Base-by-base conservation (phyloP, 139 green algal species). In the Limnomonas spitsbergensis region DNA sequence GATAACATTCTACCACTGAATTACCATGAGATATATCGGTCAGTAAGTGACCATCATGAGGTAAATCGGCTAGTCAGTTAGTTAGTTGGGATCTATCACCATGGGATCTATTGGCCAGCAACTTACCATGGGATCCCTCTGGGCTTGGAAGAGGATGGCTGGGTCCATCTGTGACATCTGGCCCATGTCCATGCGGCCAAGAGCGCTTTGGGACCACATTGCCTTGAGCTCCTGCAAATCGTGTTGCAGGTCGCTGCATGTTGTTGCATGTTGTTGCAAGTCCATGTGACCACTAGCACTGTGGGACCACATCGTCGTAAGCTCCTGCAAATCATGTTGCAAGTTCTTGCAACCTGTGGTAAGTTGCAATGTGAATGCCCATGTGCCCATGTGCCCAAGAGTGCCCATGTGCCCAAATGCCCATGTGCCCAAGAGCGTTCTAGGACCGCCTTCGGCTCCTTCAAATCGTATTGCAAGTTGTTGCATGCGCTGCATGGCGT, bases 101-200 rank as follows among this genome's bases (percentile, higher is more conserved):
- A n/a, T n/a, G n/a, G n/a, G n/a, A n/a, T n/a, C n/a, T n/a, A n/a
- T n/a, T n/a, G n/a, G n/a, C n/a, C 24, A 38, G 29, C 53, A 76
- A 69, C 72, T 39, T 32, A 83, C 78, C 78, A 80, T 56, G 27
- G 80, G 80, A 31, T 84, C 67, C 4, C 66, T 73, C 53, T 84
- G 80, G 31, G 80, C 80, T 9, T 66, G 14, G 26, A 73, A 68
- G 2, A 84, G 56, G 34, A 81, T 52, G 32, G 40, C 7, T 27
- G 66, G 66, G 68, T 84, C 80, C 26, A 61, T 77, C 38, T 72
- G 26, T 20, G 61, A 72, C 61, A 72, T 34, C 29, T 72, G 9
- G 6, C 61, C 61, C 27, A 72, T 39, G 61, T 72, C 61, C 61
- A 72, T 72, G 61, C 61, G 27, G 27, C 61, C 61, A 7, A 72